Percentiles rank a stretch among this genome's conserved stretches.
Evolutionary conservation across 768 basidiomycete genomes (phyloP).

Genomic region (Tricholoma bakamatsutake): DNA sequence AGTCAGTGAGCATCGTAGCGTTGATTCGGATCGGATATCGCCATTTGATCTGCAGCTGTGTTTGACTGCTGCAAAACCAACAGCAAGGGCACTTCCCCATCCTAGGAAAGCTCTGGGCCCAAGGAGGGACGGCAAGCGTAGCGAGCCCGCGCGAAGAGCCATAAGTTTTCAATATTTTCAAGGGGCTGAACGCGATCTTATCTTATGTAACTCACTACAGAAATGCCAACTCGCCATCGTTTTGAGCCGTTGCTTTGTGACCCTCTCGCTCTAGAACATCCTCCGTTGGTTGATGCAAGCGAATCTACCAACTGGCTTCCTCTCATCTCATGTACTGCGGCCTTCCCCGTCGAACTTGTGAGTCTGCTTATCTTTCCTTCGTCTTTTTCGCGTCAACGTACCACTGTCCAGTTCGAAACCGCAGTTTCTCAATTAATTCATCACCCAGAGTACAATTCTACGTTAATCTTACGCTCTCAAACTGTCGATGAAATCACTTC

Average conservation of each 20-base stretch:
- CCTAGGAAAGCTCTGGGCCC: conserved; percentile 21
- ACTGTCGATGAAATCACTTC: conserved; percentile 37
- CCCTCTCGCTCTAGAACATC: not conserved
- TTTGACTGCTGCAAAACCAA: conserved; percentile 33
- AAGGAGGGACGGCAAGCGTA: conserved; percentile 18
- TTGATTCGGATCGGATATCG: conserved; percentile 33
- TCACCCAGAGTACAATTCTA: conserved; percentile 92
- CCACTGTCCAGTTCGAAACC: conserved; percentile 57
- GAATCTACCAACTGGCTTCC: conserved; percentile 22
- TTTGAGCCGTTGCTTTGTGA: conserved; percentile 14
- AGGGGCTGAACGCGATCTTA: conserved; percentile 21
- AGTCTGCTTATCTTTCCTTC: conserved; percentile 8
- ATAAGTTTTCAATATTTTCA: conserved; percentile 14
- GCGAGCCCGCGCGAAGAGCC: conserved; percentile 25
- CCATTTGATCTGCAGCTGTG: conserved; percentile 35
- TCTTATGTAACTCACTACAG: conserved; percentile 16
- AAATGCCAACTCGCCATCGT: conserved; percentile 10
- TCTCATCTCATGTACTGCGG: conserved; percentile 34
- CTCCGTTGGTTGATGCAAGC: conserved; percentile 1
- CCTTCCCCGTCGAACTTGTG: conserved; percentile 39
- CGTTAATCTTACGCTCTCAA: conserved; percentile 84
- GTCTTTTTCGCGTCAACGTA: not conserved
- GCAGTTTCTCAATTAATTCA: conserved; percentile 70
- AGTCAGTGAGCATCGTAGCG: conserved; percentile 14
- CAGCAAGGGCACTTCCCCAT: conserved; percentile 36